These are phyloP conservation scores for Kalaharituber pfeilii DNA, from an alignment of 2,329 filamentous ascomycete genomes.

Conservation along the genomic window DNA sequence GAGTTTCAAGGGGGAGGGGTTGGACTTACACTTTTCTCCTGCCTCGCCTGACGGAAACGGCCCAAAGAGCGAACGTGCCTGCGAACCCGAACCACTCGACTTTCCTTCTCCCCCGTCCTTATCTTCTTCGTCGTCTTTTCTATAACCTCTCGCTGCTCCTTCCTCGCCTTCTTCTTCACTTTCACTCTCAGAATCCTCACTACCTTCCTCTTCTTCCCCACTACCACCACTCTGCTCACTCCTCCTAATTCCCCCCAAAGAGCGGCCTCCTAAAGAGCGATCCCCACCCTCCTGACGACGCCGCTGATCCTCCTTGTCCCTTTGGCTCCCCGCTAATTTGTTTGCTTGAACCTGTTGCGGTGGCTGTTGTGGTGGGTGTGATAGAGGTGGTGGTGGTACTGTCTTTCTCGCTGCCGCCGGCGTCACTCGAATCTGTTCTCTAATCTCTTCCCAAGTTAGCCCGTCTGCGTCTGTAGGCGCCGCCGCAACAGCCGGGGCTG, in stretches of 20 bases:
- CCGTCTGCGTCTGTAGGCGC: too few relatives aligned
- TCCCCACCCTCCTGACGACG: not conserved
- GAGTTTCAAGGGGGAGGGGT: too few relatives aligned
- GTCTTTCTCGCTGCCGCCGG: too few relatives aligned
- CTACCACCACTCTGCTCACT: not conserved
- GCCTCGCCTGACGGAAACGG: too few relatives aligned
- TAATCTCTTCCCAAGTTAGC: not conserved
- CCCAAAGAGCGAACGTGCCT: not conserved
- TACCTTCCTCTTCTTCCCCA: not conserved
- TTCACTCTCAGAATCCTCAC: not conserved
- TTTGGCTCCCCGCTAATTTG: not conserved
- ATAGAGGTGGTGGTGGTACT: too few relatives aligned
- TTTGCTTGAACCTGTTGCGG: not conserved
- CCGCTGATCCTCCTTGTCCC: too few relatives aligned
- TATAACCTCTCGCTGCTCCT: not conserved
- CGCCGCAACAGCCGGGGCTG: too few relatives aligned
- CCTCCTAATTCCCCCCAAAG: not conserved
- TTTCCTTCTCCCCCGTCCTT: not conserved
- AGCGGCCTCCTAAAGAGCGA: not conserved
- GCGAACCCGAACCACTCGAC: not conserved
- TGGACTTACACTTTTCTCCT: too few relatives aligned
- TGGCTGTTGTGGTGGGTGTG: not conserved
- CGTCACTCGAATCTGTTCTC: not conserved
- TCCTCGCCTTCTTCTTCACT: not conserved
- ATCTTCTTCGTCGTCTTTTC: not conserved